phyloP scores from a whole-genome alignment of 2,329 filamentous ascomycete genomes.

The Sordariomycetes sp. region DNA sequence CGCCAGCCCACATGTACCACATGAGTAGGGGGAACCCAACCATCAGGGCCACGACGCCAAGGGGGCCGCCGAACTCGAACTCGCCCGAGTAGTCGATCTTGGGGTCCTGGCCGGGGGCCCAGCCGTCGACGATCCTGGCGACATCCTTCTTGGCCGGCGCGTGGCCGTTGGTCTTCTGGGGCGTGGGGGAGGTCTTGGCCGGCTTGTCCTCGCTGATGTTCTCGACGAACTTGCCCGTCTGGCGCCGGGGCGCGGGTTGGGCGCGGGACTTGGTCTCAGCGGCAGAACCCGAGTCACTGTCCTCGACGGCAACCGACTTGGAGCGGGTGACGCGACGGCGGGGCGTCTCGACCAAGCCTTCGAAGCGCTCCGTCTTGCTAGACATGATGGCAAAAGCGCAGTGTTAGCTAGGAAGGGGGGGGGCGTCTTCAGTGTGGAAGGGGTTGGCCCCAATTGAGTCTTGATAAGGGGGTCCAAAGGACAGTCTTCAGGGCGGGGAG shows the following conservation, averaged over 20 bases:
- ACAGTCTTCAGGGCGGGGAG: neutral
- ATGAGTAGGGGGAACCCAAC: slow-evolving; percentile 84
- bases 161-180: slow-evolving; percentile 10
- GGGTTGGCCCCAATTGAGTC: neutral
- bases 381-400: neutral
- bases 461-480: neutral
- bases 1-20: slow-evolving; percentile 99
- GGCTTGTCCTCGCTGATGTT: slow-evolving; percentile 25
- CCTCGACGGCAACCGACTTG: slow-evolving; percentile 31
- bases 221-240: slow-evolving; percentile 33
- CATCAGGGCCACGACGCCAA: slow-evolving; percentile 78
- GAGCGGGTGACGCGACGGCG: slow-evolving; percentile 35
- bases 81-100: slow-evolving; percentile 50
- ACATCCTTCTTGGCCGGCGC: slow-evolving; percentile 3
- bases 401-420: neutral
- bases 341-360: slow-evolving; percentile 48
- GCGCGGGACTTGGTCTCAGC: slow-evolving; percentile 23
- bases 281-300: slow-evolving; percentile 31
- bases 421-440: neutral
- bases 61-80: slow-evolving; percentile 77
- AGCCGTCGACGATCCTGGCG: slow-evolving; percentile 32
- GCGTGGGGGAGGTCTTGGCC: slow-evolving; percentile 2
- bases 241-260: slow-evolving; percentile 28
- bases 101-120: slow-evolving; percentile 44
- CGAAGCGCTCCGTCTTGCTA: slow-evolving; percentile 48